Evolutionary conservation across 306 rosid species (phyloP).

Genomic region (Calophaca sinica): DNA sequence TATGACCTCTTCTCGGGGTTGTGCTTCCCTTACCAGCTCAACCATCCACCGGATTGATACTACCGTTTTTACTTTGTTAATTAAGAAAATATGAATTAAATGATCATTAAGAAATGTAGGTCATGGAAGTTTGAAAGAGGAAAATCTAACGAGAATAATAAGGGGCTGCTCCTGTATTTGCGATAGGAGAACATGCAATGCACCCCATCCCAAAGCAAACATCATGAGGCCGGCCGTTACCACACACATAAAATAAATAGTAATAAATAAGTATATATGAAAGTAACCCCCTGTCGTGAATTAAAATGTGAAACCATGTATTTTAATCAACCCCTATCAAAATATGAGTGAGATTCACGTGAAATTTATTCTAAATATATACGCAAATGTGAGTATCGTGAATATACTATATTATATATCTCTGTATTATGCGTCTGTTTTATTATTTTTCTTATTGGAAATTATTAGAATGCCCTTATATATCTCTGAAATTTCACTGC

Average conservation of each 20-base stretch:
- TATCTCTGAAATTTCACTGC: not conserved
- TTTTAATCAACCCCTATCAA: too few relatives aligned
- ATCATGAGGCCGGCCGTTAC: not conserved
- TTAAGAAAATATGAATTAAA: not conserved
- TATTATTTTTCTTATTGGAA: not conserved
- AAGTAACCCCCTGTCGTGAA: too few relatives aligned
- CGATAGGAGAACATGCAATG: constrained; percentile 17
- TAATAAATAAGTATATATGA: too few relatives aligned
- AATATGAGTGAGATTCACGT: not conserved
- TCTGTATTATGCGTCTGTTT: too few relatives aligned
- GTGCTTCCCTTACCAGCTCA: too few relatives aligned
- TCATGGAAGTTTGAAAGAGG: not conserved
- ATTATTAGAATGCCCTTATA: not conserved
- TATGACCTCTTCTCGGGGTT: too few relatives aligned
- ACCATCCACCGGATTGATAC: too few relatives aligned
- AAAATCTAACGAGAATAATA: not conserved
- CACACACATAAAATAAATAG: too few relatives aligned
- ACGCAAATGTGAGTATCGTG: not conserved
- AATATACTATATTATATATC: too few relatives aligned
- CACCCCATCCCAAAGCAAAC: not conserved
- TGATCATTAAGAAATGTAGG: too few relatives aligned
- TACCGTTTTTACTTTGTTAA: too few relatives aligned
- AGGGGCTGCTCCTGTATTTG: constrained; percentile 32
- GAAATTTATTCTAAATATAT: not conserved
- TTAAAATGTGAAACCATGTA: too few relatives aligned